Base-by-base conservation (phyloP, 257 asterid genomes). In the Jasminum sambac region DNA sequence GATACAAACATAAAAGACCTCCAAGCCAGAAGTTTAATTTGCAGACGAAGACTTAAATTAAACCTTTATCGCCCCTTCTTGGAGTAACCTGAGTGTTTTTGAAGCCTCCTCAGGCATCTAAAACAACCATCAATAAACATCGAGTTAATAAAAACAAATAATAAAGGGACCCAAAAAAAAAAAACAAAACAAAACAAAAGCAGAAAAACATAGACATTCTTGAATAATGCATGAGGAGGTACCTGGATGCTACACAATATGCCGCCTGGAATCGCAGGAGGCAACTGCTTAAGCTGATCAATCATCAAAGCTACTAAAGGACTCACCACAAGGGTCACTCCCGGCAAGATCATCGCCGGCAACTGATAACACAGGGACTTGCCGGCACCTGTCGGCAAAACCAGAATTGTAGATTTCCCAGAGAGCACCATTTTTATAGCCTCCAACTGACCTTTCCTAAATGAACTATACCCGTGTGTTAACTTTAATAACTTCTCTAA, bases 291-390 rank as follows among this genome's bases (percentile, higher is more conserved):
- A 70, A 94, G 92, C 80, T 94, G 99, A 90, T 91, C 99, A 71
- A 91, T 85, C 98, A 94, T 94, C 87, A 94, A 85, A 68, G 99
- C 90, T 42, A 94, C 87, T 73, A 94, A 82, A 73, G 99, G 99
- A 78, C 99, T 91, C 50, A 91, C 89, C 44, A 94, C 99, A 36
- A 94, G 83, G 0, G 96, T 91, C 71, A 86, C 62, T 70, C 99
- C 99, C 23, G 86, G 89, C 40, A 94, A 76, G 65, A 91, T 85
- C 74, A 94, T 46, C 4, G 99, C 95, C 3, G 96, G 92, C 72
- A 94, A 79, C 78, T 94, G 99, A 80, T 91, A 91, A 78, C 98
- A 94, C 44, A 94, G 74, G 0, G 98, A 87, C 82, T 94, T 94
- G 11, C 98, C 99, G 11, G 96, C 90, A 7, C 99, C 99, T 2